A percentile compares a stretch with the other conserved stretches of the same genome.
Evolutionary conservation across 2,329 filamentous ascomycete species (phyloP).

Genomic region (Colletotrichum sojae): DNA sequence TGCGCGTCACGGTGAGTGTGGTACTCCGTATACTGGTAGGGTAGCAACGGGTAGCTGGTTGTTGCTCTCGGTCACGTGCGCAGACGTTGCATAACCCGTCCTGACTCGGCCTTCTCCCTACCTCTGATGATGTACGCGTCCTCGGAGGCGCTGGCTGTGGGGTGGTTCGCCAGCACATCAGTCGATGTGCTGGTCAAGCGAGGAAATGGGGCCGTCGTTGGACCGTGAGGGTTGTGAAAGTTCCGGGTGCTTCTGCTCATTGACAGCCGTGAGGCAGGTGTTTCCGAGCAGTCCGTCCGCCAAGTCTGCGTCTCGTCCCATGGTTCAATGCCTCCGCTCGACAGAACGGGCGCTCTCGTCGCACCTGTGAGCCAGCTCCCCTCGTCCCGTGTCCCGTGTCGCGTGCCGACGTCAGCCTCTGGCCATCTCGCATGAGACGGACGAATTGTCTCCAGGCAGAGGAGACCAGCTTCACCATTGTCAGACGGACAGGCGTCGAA

Average conservation of each 20-base stretch:
- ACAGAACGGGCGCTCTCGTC: slow-evolving; percentile 27
- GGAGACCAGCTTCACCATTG: slow-evolving; percentile 14
- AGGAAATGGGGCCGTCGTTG: too few species aligned
- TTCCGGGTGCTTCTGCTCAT: too few species aligned
- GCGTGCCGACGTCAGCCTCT: slow-evolving; percentile 27
- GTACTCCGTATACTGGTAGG: background rate
- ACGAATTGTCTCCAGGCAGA: slow-evolving; percentile 33
- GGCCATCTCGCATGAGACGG: slow-evolving; percentile 21
- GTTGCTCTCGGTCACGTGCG: background rate
- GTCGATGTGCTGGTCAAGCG: too few species aligned
- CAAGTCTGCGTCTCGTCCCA: slow-evolving; percentile 26
- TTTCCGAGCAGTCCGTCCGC: slow-evolving; percentile 14
- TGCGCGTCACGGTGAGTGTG: background rate
- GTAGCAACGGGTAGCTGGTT: background rate
- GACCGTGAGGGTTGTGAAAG: too few species aligned
- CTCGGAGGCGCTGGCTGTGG: too few species aligned
- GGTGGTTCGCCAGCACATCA: too few species aligned
- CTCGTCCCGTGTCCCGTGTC: slow-evolving; percentile 27
- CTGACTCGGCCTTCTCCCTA: background rate
- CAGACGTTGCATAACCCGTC: background rate
- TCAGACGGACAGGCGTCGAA: slow-evolving; percentile 17
- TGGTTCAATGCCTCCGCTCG: slow-evolving; percentile 17
- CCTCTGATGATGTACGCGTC: too few species aligned
- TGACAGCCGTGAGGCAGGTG: background rate
- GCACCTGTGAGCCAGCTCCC: slow-evolving; percentile 5